Base-by-base conservation (phyloP, 257 asterid species). In the Linaria vulgaris region DNA sequence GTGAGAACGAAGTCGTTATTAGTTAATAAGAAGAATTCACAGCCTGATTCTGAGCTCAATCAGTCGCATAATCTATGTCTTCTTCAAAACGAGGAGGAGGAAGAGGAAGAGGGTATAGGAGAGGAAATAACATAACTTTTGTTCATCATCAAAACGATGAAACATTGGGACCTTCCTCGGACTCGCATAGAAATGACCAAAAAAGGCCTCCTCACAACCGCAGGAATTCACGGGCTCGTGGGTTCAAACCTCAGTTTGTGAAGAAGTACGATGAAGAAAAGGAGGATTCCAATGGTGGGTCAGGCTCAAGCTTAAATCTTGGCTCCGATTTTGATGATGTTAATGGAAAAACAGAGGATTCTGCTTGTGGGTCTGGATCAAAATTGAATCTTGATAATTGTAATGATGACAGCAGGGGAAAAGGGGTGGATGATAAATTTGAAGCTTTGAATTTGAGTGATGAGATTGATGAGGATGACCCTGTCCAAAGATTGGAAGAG, bases 401-500 rank as follows among this genome's bases (percentile, higher is more conserved):
- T 45, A 48, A 24, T n/a, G 72, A 49, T 52, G 65, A 2, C 38
- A 63, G 64, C 17, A 22, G 56, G 30, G 69, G 20, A 7, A 52
- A 51, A 66, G 74, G 47, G 19, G 61, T 66, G 49, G 71, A 63
- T 23, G 71, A 63, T 23, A 55, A 56, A 34, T 41, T 34, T 23
- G 76, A 57, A 64, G 79, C 38, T 17, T 39, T 59, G 69, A 53
- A 21, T 75, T 61, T 63, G 22, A 27, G 66, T 30, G 22, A 51
- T 56, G 78, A 30, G 19, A 49, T 37, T 24, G 69, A 52, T 24
- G 75, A 61, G 60, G 78, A 79, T 72, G 85, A 66, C 49, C 61
- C 67, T 41, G 56, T 77, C 52, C 79, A 56, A 63, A 83, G 83
- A 67, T 69, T 88, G 21, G 66, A 75, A 60, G 85, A 85, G 78